A percentile compares a stretch with the other conserved stretches of the same genome.
Conservation (phyloP, 768 basidiomycete genomes). For the Sporobolomyces roseus region DNA sequence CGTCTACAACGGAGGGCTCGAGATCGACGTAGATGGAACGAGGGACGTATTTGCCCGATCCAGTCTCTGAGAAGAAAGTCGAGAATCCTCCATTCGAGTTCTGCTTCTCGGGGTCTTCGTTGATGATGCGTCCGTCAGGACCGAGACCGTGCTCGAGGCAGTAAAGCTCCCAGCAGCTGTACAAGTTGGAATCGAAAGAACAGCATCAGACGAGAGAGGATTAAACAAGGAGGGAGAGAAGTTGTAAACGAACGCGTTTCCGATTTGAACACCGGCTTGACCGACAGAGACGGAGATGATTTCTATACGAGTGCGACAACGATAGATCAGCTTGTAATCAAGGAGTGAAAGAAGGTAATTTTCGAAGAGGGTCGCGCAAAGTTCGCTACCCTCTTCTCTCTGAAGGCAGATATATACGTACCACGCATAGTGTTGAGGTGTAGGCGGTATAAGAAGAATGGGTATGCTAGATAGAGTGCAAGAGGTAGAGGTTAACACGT, state of each 20-base stretch:
- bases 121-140: slow-evolving; percentile 42
- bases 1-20: slow-evolving; percentile 39
- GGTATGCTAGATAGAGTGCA: too few species aligned
- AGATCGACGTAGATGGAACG: slow-evolving; percentile 95
- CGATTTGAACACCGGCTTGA: slow-evolving; percentile 82
- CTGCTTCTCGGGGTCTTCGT: slow-evolving; percentile 39
- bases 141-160: slow-evolving; percentile 91
- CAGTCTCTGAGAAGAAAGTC: slow-evolving; percentile 99
- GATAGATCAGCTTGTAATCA: not conserved
- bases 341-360: not conserved
- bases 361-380: not conserved
- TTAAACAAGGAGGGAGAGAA: not conserved
- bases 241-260: slow-evolving; percentile 70
- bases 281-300: slow-evolving; percentile 66
- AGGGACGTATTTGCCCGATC: slow-evolving; percentile 66
- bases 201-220: too few species aligned
- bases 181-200: too few species aligned
- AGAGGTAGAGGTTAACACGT: not conserved
- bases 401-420: too few species aligned
- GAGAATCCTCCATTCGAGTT: slow-evolving; percentile 75
- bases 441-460: not conserved
- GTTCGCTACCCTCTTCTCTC: too few species aligned
- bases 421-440: slow-evolving; percentile 20
- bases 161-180: slow-evolving; percentile 74
- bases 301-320: not conserved